A percentile compares a stretch with the other conserved stretches of the same genome.
Conservation (phyloP, 2,329 filamentous ascomycete species). For the Periconia digitata region DNA sequence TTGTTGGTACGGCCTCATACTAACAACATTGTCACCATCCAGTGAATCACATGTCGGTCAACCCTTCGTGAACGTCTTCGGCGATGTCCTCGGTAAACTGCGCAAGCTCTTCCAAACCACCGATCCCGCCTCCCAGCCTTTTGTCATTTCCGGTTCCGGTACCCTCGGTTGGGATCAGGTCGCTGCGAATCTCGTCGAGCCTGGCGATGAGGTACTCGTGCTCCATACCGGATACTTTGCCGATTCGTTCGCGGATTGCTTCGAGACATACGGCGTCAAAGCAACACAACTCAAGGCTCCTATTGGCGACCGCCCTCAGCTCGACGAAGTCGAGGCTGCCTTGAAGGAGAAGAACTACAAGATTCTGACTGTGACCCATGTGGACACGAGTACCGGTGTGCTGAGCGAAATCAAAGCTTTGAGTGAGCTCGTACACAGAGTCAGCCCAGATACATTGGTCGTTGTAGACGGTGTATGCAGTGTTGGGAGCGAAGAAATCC, state of each 20-base stretch:
- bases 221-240: constrained; percentile 97
- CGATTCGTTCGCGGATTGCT: constrained; percentile 89
- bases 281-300: constrained; percentile 87
- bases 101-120: constrained; percentile 94
- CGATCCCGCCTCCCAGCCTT: constrained; percentile 80
- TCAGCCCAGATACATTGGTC: constrained; percentile 88
- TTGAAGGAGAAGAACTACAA: constrained; percentile 92
- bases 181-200: constrained; percentile 87
- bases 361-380: constrained; percentile 90
- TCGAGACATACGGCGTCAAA: constrained; percentile 86
- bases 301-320: constrained; percentile 83
- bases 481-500: constrained; percentile 92
- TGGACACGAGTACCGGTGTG: constrained; percentile 96
- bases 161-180: constrained; percentile 97
- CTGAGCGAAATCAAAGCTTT: constrained; percentile 86
- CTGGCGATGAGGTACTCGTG: constrained; percentile 86
- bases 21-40: background rate
- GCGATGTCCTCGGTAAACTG: constrained; percentile 83
- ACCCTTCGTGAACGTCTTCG: constrained; percentile 86
- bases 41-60: constrained; percentile 94
- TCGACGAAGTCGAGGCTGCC: constrained; percentile 84
- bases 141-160: constrained; percentile 90
- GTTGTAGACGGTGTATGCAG: constrained; percentile 97
- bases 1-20: constrained; percentile 5
- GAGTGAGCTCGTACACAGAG: constrained; percentile 77